Percentiles rank a stretch among this genome's conserved stretches.
Evolutionary conservation across 2,329 filamentous ascomycete species (phyloP).

Genomic region (Sporothrix curviconia): DNA sequence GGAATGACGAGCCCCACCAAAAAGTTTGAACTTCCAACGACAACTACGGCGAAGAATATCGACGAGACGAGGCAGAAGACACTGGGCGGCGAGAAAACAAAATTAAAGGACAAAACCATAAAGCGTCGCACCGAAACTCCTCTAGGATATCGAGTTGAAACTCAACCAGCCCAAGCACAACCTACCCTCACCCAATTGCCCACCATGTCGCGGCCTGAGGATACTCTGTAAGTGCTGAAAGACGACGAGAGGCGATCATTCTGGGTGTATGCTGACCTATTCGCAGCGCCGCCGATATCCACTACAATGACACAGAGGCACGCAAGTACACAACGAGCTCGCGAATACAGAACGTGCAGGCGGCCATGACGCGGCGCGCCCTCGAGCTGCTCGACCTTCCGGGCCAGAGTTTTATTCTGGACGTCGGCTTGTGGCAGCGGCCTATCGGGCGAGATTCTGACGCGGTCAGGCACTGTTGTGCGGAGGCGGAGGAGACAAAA

Average conservation of each 20-base stretch:
- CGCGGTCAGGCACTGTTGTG: slow-evolving; percentile 28
- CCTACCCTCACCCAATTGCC: background rate
- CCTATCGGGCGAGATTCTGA: slow-evolving; percentile 88
- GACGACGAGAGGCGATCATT: background rate
- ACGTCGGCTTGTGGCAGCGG: slow-evolving; percentile 95
- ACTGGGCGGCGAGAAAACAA: background rate
- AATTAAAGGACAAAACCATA: background rate
- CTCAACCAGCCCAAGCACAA: too few relatives aligned
- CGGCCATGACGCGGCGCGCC: slow-evolving; percentile 87
- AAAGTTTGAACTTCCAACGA: slow-evolving; percentile 10
- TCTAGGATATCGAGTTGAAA: too few relatives aligned
- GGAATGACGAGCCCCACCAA: slow-evolving; percentile 12
- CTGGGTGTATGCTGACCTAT: slow-evolving; percentile 17
- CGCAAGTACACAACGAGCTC: slow-evolving; percentile 96
- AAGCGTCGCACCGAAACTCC: background rate
- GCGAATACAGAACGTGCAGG: slow-evolving; percentile 91
- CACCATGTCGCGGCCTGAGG: slow-evolving; percentile 91
- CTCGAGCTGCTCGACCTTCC: slow-evolving; percentile 82
- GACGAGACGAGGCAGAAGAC: background rate
- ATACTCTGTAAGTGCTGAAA: slow-evolving; percentile 62
- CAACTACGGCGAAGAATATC: background rate
- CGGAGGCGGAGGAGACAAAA: slow-evolving; percentile 5
- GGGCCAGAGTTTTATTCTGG: slow-evolving; percentile 79
- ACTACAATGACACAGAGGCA: slow-evolving; percentile 93
- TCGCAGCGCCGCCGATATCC: slow-evolving; percentile 82